A percentile compares a stretch with the other conserved stretches of the same genome.
Evolutionary conservation across 73 alveolate species (phyloP).

Genomic region (Tetrahymena thermophila): DNA sequence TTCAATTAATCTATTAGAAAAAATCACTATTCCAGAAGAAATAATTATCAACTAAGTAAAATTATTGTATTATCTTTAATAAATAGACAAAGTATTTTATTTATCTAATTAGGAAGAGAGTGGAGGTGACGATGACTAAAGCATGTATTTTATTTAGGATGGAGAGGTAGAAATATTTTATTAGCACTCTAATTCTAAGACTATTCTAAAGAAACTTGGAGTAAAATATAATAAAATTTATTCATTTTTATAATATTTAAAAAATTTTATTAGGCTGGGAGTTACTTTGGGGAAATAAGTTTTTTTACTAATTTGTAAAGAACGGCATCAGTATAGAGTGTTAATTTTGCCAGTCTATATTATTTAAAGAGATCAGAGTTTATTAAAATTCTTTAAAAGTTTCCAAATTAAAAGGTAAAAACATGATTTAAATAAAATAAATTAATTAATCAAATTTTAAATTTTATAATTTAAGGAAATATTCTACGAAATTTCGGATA

Average conservation of each 20-base stretch:
- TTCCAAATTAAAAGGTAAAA: background rate
- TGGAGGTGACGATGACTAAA: conserved; percentile 75
- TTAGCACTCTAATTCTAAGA: background rate
- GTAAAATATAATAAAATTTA: background rate
- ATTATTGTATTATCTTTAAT: background rate
- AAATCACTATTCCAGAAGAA: background rate
- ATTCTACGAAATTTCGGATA: background rate
- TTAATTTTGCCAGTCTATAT: conserved; percentile 40
- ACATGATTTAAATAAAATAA: too few relatives aligned
- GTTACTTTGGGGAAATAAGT: conserved; percentile 49
- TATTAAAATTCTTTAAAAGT: background rate
- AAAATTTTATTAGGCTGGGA: background rate
- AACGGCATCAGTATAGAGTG: conserved; percentile 42
- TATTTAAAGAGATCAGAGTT: background rate
- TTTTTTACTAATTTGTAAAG: conserved; percentile 52
- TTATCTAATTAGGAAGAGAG: background rate
- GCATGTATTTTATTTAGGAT: conserved; percentile 62
- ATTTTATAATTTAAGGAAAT: background rate
- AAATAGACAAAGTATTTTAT: background rate
- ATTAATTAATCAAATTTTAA: background rate
- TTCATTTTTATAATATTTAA: background rate
- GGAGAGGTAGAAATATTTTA: conserved; percentile 57
- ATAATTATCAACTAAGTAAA: background rate
- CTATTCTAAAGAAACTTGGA: background rate
- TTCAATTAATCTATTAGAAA: background rate